These are phyloP conservation scores for Mercurialis annua DNA, from an alignment of 345 rosid species.

Conservation along the genomic window DNA sequence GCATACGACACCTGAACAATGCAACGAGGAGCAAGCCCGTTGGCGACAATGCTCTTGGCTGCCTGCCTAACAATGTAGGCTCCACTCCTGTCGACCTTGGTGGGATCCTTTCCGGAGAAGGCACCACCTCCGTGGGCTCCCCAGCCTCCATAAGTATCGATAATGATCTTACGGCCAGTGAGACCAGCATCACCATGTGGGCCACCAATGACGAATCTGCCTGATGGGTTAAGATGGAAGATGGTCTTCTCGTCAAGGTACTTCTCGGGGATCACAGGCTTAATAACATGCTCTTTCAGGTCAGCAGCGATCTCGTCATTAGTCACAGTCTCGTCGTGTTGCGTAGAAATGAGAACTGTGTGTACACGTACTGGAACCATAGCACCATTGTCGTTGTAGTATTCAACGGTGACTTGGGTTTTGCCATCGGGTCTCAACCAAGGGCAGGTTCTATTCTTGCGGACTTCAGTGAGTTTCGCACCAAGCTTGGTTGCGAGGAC, in stretches of 20 bases:
- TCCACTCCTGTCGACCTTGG: slow-evolving; percentile 25
- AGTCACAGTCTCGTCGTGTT: slow-evolving; percentile 18
- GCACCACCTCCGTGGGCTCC: slow-evolving; percentile 24
- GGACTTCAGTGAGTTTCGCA: slow-evolving; percentile 19
- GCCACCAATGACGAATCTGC: slow-evolving; percentile 18
- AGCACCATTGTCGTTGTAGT: slow-evolving; percentile 19
- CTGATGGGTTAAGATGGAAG: slow-evolving; percentile 20
- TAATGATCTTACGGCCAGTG: slow-evolving; percentile 18
- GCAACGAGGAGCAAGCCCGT: slow-evolving; percentile 21
- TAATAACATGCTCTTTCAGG: slow-evolving; percentile 19
- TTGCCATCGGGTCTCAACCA: slow-evolving; percentile 27
- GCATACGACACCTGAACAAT: slow-evolving; percentile 24
- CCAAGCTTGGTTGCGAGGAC: slow-evolving; percentile 25
- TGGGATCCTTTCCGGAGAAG: slow-evolving; percentile 21
- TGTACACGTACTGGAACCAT: slow-evolving; percentile 19
- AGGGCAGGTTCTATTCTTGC: slow-evolving; percentile 19
- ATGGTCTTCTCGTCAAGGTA: slow-evolving; percentile 21
- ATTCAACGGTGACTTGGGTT: slow-evolving; percentile 20
- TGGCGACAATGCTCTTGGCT: slow-evolving; percentile 21
- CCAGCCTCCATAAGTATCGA: slow-evolving; percentile 19
- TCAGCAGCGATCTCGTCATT: slow-evolving; percentile 23
- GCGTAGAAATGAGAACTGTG: slow-evolving; percentile 20
- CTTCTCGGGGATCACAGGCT: slow-evolving; percentile 22
- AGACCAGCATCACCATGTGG: slow-evolving; percentile 24
- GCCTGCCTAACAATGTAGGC: slow-evolving; percentile 24